phyloP scores from a whole-genome alignment of 768 basidiomycete species.

The Calocybe gangraenosa region DNA sequence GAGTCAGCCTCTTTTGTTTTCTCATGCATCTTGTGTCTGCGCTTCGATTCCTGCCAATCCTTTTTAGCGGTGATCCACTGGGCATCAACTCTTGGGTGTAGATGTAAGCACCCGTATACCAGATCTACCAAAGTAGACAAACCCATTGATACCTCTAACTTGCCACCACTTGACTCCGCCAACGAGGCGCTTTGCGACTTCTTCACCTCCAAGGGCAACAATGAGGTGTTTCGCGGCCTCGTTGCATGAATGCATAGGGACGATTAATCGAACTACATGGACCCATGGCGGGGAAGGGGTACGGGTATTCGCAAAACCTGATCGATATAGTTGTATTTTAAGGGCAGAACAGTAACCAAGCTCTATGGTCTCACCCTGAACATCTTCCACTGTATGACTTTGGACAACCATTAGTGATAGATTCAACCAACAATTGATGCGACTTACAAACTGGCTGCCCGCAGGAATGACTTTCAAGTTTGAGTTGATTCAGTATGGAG shows the following conservation, averaged over 20 bases:
- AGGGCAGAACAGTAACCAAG: too few relatives aligned
- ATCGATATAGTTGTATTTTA: background rate
- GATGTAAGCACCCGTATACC: background rate
- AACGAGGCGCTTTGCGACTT: constrained; percentile 60
- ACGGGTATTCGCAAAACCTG: constrained; percentile 70
- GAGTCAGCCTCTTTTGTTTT: constrained; percentile 22
- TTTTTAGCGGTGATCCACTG: constrained; percentile 88
- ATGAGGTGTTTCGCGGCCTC: constrained; percentile 72
- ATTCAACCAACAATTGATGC: background rate
- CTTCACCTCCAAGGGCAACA: constrained; percentile 80
- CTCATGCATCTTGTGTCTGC: constrained; percentile 45
- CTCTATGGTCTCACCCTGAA: constrained; percentile 48
- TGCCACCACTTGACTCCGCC: constrained; percentile 99
- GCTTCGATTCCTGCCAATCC: constrained; percentile 72
- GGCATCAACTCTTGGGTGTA: constrained; percentile 58
- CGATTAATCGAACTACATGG: constrained; percentile 61
- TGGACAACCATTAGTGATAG: background rate
- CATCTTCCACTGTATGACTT: constrained; percentile 82
- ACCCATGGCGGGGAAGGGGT: constrained; percentile 86
- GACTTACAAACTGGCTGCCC: constrained; percentile 58
- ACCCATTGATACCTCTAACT: constrained; percentile 82
- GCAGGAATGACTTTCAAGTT: constrained; percentile 60
- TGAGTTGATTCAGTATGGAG: background rate
- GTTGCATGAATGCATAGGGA: constrained; percentile 75
- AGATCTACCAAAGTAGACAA: constrained; percentile 14